Conservation (phyloP, 768 basidiomycete species). For the Chlorophyllum brunneum region DNA sequence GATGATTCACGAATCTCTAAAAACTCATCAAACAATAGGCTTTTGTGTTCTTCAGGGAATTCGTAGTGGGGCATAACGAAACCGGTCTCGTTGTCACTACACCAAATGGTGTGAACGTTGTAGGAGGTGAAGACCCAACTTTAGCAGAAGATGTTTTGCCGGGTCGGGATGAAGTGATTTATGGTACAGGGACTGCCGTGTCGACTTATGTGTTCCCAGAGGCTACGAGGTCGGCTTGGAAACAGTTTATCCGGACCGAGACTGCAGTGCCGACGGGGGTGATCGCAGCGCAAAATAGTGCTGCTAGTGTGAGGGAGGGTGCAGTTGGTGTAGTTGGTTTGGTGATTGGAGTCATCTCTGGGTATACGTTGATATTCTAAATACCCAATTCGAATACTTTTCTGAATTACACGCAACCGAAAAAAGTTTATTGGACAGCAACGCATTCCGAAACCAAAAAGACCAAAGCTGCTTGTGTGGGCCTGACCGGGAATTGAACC, state of each 20-base stretch:
- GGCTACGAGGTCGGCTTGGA: conserved; percentile 56
- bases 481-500: conserved; percentile 87
- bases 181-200: conserved; percentile 44
- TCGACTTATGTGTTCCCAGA: conserved; percentile 54
- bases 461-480: no score
- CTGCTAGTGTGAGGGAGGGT: background rate
- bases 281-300: background rate
- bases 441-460: background rate
- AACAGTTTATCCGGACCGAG: conserved; percentile 41
- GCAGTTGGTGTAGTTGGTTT: background rate
- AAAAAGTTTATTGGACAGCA: no score
- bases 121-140: conserved; percentile 47
- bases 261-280: conserved; percentile 21
- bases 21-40: conserved; percentile 37
- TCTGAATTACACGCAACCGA: no score
- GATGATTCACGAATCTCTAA: no score
- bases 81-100: conserved; percentile 50
- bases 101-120: conserved; percentile 26
- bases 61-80: conserved; percentile 58
- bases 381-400: background rate
- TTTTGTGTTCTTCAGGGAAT: conserved; percentile 59
- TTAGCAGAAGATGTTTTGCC: conserved; percentile 45
- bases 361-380: background rate
- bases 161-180: conserved; percentile 53
- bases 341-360: background rate